phyloP scores from a whole-genome alignment of 2,329 filamentous ascomycete species.

The Magnaporthiopsis poae region DNA sequence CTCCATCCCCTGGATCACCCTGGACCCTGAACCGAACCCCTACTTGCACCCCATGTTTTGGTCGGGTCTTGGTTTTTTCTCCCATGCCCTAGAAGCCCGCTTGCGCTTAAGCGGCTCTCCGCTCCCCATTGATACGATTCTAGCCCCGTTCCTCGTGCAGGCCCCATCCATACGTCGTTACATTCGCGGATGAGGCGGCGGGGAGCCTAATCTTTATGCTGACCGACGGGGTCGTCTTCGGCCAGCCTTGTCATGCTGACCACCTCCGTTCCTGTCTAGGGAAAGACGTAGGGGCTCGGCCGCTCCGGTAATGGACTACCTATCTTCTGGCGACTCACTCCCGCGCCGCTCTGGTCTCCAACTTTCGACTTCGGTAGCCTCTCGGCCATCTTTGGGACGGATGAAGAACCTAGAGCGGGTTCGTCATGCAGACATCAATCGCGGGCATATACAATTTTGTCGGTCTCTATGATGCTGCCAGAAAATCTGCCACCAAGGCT shows the following conservation, averaged over 20 bases:
- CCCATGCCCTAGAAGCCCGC: too few species aligned
- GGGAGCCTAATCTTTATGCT: neutral
- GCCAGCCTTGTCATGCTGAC: neutral
- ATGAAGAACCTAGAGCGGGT: neutral
- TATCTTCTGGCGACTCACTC: neutral
- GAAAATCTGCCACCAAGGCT: neutral
- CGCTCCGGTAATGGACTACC: neutral
- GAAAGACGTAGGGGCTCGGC: neutral
- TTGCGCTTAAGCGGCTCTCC: neutral
- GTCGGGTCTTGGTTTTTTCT: neutral
- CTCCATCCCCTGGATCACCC: neutral
- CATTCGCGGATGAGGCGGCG: neutral
- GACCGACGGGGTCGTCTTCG: neutral
- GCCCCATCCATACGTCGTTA: neutral
- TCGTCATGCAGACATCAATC: neutral
- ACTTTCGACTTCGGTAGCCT: too few species aligned
- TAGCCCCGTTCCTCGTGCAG: neutral
- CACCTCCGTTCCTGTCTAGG: neutral
- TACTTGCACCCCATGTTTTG: neutral
- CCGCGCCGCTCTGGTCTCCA: too few species aligned
- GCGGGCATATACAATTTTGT: neutral
- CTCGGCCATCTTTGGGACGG: neutral
- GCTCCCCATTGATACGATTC: neutral
- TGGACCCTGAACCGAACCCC: neutral
- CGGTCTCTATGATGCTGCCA: neutral